phyloP scores from a whole-genome alignment of 805 yeast species.

The Tetrapisispora iriomotensis region DNA sequence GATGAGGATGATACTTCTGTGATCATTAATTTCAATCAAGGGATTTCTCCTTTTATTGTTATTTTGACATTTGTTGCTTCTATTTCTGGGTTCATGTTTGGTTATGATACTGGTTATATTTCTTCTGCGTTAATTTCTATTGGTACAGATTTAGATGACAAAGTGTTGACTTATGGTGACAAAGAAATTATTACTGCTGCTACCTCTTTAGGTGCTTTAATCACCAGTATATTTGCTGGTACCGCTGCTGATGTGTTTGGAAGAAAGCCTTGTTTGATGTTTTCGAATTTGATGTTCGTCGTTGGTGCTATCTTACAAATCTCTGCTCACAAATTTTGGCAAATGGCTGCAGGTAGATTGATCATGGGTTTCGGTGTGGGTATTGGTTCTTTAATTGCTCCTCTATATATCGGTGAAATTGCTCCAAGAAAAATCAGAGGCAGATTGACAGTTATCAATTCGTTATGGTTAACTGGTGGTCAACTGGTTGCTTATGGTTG shows the following conservation, averaged over 20 bases:
- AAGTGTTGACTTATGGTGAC: constrained; percentile 57
- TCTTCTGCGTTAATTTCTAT: constrained; percentile 86
- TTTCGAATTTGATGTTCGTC: constrained; percentile 72
- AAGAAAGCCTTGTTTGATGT: constrained; percentile 73
- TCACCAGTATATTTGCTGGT: constrained; percentile 75
- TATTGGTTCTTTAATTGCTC: constrained; percentile 88
- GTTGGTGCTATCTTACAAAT: constrained; percentile 82
- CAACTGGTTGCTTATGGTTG: constrained; percentile 89
- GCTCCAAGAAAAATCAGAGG: constrained; percentile 92
- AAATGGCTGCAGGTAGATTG: constrained; percentile 85
- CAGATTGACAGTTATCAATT: constrained; percentile 77
- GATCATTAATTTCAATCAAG: constrained; percentile 39
- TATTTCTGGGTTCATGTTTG: constrained; percentile 92
- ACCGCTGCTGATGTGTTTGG: constrained; percentile 74
- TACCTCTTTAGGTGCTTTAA: constrained; percentile 85
- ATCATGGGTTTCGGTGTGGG: constrained; percentile 97
- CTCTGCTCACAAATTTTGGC: constrained; percentile 72
- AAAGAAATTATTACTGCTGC: constrained; percentile 90
- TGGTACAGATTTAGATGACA: constrained; percentile 60
- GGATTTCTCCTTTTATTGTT: constrained; percentile 55
- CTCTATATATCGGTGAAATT: constrained; percentile 81
- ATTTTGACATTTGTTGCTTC: constrained; percentile 68
- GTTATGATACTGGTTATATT: constrained; percentile 95
- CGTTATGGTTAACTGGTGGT: constrained; percentile 88
- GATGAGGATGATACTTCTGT: constrained; percentile 43